Conservation (phyloP, 331 rosid genomes). For the Phaseolus coccineus region DNA sequence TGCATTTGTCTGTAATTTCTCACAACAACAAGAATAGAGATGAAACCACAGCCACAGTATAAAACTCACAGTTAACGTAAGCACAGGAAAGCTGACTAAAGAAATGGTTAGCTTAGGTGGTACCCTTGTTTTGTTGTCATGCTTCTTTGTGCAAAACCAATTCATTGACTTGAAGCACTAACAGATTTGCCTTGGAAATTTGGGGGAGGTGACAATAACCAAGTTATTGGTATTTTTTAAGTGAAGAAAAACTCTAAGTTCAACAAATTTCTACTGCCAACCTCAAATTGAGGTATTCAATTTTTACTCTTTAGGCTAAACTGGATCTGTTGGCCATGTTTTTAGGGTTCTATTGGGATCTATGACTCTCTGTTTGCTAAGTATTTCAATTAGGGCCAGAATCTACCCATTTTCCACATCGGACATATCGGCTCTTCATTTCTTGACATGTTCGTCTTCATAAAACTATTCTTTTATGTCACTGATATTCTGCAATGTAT, state of each 20-base stretch:
- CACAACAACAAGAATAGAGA: no score
- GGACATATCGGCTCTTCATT: conserved; percentile 16
- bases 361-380: neutral
- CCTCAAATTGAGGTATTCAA: neutral
- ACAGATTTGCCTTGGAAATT: neutral
- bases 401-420: neutral
- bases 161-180: neutral
- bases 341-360: neutral
- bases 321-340: conserved; percentile 11
- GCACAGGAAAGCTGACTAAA: neutral
- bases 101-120: conserved; percentile 8
- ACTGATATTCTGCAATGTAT: conserved; percentile 32
- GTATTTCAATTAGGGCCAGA: neutral
- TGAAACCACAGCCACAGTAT: neutral
- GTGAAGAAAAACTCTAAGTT: neutral
- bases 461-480: conserved; percentile 31
- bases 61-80: neutral
- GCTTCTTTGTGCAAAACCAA: neutral
- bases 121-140: neutral
- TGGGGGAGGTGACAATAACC: neutral
- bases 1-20: neutral
- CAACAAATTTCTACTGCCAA: conserved; percentile 7
- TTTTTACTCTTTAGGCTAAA: neutral
- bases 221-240: neutral
- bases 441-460: conserved; percentile 24